Evolutionary conservation across 805 yeast genomes (phyloP), one percentile per base, ranked within the genome.

Genomic region (Kregervanrija delftensis): DNA sequence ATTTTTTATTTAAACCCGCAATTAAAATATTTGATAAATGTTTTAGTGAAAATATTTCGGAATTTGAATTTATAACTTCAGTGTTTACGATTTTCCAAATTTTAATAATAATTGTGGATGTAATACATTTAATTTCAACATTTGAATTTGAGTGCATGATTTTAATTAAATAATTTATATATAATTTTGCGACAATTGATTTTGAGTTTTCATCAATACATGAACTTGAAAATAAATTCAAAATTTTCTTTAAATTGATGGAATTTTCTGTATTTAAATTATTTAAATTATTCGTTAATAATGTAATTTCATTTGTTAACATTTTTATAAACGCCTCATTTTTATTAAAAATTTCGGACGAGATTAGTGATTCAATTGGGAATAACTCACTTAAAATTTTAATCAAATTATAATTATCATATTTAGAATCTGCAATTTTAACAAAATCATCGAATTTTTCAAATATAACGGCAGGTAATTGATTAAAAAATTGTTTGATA

Each of bases 161-260:
- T 35, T 60, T 56, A 15, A 72, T 59, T 16, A 79, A 55, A 0
- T 74, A 52, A 4, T 60, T 55, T 33, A 69, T 47, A 57, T 74
- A 81, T 39, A 68, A 65, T 15, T 68, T 65, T 1, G 76, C 64
- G 36, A 77, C 73, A 35, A 64, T 63, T n/a, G 57, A 60, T 45
- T 85, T 68, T 31, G 79, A 67, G 1, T 61, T 55, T 35, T 78
- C 81, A 43, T 72, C 73, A 17, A 77, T 66, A 50, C 83, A 76
- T 0, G 80, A 71, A 13, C 62, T 61, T 0, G 76, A 69, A 30
- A 76, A 58, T 12, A 74, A 47, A 3, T 41, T 36, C 6, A 76
- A 46, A 0, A 73, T 51, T 8, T 16, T 46, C 15, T 45, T 37
- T 9, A 50, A 40, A 11, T 50, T 36, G 6, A 35, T 35, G 15